Conservation (phyloP, 129 eudicot species). For the Dittrichia graveolens region DNA sequence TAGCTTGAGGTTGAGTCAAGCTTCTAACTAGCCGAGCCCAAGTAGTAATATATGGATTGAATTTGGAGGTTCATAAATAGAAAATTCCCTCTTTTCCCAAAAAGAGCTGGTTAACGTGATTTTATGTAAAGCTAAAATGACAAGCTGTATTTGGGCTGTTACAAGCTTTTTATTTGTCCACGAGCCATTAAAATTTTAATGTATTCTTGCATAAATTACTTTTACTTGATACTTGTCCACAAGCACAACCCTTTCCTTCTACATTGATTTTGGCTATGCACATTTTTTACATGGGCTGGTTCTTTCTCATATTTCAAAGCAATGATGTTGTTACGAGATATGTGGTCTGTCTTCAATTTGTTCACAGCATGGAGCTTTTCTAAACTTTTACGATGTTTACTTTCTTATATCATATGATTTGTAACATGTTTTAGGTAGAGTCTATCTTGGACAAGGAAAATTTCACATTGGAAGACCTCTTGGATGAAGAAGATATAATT, state of each 20-base stretch:
- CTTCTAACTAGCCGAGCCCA: too few species aligned
- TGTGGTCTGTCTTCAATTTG: too few species aligned
- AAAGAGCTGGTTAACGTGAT: neutral
- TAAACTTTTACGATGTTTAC: too few species aligned
- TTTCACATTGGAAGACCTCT: slow-evolving; percentile 88
- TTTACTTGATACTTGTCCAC: neutral
- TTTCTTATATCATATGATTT: neutral
- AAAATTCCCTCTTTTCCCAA: neutral
- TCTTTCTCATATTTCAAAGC: neutral
- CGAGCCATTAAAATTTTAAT: neutral
- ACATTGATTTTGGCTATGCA: neutral
- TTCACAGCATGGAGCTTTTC: too few species aligned
- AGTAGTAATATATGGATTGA: neutral
- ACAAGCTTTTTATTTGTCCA: neutral
- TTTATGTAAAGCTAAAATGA: neutral
- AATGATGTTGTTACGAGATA: neutral
- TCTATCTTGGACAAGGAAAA: slow-evolving; percentile 75
- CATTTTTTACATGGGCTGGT: too few species aligned
- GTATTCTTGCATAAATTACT: neutral
- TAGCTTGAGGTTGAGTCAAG: too few species aligned
- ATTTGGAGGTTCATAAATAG: neutral
- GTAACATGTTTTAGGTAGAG: slow-evolving; percentile 57
- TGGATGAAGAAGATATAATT: slow-evolving; percentile 95
- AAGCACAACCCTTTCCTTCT: slow-evolving; percentile 1
- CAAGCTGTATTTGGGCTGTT: neutral